Evolutionary conservation across 192 early-diverging fungal species (phyloP), one percentile per base, ranked within the genome.

Genomic region (Coemansia sp.): DNA sequence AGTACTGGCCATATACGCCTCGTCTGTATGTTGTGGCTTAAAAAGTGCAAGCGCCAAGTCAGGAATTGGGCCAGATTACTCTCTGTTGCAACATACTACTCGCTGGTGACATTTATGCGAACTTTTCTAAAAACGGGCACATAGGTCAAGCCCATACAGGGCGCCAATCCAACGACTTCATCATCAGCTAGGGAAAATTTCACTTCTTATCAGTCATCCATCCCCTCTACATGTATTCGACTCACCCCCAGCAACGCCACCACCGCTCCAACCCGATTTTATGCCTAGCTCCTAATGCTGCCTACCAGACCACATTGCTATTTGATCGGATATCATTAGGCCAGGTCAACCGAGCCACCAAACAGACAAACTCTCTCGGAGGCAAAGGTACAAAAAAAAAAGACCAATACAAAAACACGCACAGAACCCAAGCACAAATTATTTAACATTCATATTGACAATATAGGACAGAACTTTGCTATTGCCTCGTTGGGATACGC

Each of bases 271-370:
- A 21, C 32, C 53, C n/a, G 12, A 53, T 73, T 10, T 9, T 72
- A 45, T 59, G 70, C 7, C 41, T 78, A 57, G 76, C 76, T 3
- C 76, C 69, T 37, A 83, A 73, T 46, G 69, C 86, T 50, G 74
- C 69, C 21, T 73, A 62, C 42, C 73, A 71, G 48, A 48, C 68
- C n/a, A 71, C 77, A 4, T 36, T 72, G 19, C 65, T 71, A n/a
- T 74, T 74, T 29, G 62, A 69, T 17, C 25, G 36, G 4, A 50
- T 78, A 8, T 21, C 25, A 2, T 27, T 61, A 8, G 76, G 70
- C 27, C 41, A 74, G 0, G 76, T 73, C 15, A 78, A 73, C 45
- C 71, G 76, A 5, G 76, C 68, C 3, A 25, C 57, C 6, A 48
- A 46, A 46, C 76, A 78, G 29, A 74, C 71, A 37, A 73, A 69